These are phyloP conservation scores for Chrysanthemum seticuspe DNA, from an alignment of 129 eudicot species.

Conservation along the genomic window DNA sequence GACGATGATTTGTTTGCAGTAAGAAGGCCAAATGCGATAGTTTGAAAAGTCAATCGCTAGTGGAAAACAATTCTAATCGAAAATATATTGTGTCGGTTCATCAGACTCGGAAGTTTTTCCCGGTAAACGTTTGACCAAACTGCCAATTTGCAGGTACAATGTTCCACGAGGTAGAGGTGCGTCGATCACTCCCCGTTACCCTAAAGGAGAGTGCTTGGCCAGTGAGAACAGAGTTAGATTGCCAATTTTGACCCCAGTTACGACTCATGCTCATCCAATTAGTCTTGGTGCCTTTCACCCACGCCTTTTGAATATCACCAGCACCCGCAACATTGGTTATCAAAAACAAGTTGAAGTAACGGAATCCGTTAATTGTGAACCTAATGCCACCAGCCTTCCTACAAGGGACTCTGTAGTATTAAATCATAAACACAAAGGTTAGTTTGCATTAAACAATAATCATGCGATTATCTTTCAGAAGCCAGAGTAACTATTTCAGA, in stretches of 20 bases:
- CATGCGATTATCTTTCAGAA: too few relatives aligned
- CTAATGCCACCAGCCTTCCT: constrained; percentile 76
- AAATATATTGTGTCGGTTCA: too few relatives aligned
- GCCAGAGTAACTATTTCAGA: too few relatives aligned
- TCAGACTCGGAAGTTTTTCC: constrained; percentile 78
- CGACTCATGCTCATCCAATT: constrained; percentile 83
- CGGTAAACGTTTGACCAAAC: constrained; percentile 77
- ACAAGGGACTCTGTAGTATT: constrained; percentile 70
- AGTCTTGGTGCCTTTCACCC: constrained; percentile 64
- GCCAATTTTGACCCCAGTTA: constrained; percentile 94
- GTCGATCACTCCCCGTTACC: constrained; percentile 61
- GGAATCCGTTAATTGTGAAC: constrained; percentile 86
- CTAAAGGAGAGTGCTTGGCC: constrained; percentile 79
- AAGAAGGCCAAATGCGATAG: constrained; percentile 16
- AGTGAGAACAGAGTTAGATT: constrained; percentile 53
- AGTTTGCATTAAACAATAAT: neutral
- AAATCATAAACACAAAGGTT: constrained; percentile 19
- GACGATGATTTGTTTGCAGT: constrained; percentile 2
- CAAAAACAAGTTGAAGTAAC: constrained; percentile 81
- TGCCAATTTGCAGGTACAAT: constrained; percentile 75
- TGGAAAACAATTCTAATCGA: constrained; percentile 14
- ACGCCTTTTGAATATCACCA: constrained; percentile 58
- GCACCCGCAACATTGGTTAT: constrained; percentile 85
- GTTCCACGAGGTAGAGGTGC: constrained; percentile 77
- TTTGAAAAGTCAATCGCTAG: constrained; percentile 21